Evolutionary conservation across 2,329 filamentous ascomycete genomes (phyloP), one percentile per base, ranked within the genome.

Genomic region (Xylariales sp.): DNA sequence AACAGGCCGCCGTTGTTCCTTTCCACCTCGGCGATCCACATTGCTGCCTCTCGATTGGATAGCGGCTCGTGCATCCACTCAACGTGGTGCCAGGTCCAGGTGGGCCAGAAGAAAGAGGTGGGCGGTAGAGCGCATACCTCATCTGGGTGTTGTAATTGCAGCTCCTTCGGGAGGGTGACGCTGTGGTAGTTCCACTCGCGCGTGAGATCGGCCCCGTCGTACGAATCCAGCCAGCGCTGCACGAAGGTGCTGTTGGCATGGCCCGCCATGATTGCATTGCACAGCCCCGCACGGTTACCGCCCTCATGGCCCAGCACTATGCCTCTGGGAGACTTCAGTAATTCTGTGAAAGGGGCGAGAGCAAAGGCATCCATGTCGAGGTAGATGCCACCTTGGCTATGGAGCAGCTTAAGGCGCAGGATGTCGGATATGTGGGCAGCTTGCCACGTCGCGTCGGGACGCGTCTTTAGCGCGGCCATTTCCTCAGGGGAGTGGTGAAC

Each of bases 101-200:
- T 64, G 2, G 62, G 61, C 62, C 62, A 65, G 48, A 63, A 63
- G 48, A 65, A 63, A 18, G 54, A 49, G 21, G 54, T 50, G 2
- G 62, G 61, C 1, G 62, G 51, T 14, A 65, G 43, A 2, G 57
- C 42, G 48, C 61, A 65, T 14, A 63, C 51, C 29, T 63, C 60
- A 10, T 55, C 40, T 1, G 51, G 52, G 20, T 55, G 46, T 14
- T 51, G 29, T 5, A 47, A 16, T 33, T 59, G 52, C 8, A 60
- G 41, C 39, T 52, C 33, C 29, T 59, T 59, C 2, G 58, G 60
- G 8, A 63, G 47, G 14, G 57, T 43, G 8, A 63, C 60, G 19
- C 55, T 57, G 40, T 65, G 61, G 38, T 60, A 62, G 44, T 65
- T 65, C 61, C 61, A 65, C 33, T 62, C 59, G 6, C 45, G 43